phyloP scores from a whole-genome alignment of 805 yeast genomes.

The Barnettozyma wickerhamii region DNA sequence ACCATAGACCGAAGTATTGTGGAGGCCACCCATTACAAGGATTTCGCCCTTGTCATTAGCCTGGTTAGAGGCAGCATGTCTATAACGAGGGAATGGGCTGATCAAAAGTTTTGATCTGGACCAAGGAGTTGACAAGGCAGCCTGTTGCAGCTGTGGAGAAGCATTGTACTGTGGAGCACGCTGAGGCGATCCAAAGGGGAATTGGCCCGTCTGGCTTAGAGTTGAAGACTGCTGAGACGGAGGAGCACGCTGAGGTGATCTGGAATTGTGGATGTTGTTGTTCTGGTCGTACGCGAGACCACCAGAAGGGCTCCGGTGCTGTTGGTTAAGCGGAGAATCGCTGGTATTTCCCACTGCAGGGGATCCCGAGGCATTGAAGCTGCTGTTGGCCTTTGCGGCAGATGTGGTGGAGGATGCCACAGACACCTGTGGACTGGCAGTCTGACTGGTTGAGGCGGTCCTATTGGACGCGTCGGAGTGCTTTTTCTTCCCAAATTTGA shows the following conservation, averaged over 20 bases:
- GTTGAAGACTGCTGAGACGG: neutral
- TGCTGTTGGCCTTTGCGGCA: constrained; percentile 7
- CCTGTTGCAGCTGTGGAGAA: constrained; percentile 17
- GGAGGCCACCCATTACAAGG: constrained; percentile 91
- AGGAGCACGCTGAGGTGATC: constrained; percentile 19
- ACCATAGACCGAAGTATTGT: constrained; percentile 88
- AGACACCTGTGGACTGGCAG: constrained; percentile 24
- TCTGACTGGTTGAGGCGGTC: constrained; percentile 13
- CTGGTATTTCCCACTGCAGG: constrained; percentile 10
- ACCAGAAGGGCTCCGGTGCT: constrained; percentile 10
- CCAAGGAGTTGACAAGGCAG: constrained; percentile 50
- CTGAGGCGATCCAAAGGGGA: constrained; percentile 8
- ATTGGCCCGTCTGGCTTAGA: constrained; percentile 1
- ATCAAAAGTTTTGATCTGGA: constrained; percentile 53
- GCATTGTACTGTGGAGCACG: constrained; percentile 7
- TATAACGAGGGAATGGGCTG: constrained; percentile 92
- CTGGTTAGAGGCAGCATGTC: constrained; percentile 80
- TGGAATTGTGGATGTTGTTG: constrained; percentile 21
- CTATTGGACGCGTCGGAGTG: constrained; percentile 21
- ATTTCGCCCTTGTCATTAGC: constrained; percentile 78
- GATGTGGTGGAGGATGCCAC: constrained; percentile 18
- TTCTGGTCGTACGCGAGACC: constrained; percentile 20
- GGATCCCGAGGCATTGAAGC: constrained; percentile 6
- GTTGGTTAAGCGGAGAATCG: neutral
- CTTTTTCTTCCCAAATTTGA: constrained; percentile 51